Evolutionary conservation across 1,139 yeast species (phyloP).

Genomic region (Blastobotrys aristatus): DNA sequence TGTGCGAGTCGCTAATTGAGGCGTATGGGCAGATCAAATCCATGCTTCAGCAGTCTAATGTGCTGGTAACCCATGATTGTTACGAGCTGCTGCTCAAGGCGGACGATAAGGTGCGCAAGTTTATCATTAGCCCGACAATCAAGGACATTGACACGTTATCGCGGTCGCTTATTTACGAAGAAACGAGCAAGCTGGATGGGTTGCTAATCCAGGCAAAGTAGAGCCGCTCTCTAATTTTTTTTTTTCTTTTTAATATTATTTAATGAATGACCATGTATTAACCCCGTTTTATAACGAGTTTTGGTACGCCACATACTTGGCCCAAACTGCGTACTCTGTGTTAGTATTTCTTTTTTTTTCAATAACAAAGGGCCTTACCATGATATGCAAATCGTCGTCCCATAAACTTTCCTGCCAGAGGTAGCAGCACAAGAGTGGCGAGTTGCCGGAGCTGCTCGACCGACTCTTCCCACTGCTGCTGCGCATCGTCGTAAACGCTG

Average conservation of each 20-base stretch:
- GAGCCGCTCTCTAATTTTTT: not conserved
- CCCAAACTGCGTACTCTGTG: conserved; percentile 18
- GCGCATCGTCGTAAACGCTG: conserved; percentile 41
- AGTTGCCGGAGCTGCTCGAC: conserved; percentile 55
- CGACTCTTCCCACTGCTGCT: conserved; percentile 79
- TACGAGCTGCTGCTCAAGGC: conserved; percentile 25
- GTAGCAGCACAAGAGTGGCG: conserved; percentile 55
- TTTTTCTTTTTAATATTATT: not conserved
- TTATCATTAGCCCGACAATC: conserved; percentile 27
- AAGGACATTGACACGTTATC: conserved; percentile 28
- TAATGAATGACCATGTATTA: not conserved
- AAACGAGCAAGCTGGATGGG: conserved; percentile 25
- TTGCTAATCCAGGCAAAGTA: conserved; percentile 23
- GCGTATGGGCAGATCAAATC: conserved; percentile 25
- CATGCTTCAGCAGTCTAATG: conserved; percentile 9
- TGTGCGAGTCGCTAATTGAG: conserved; percentile 28
- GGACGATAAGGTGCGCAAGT: conserved; percentile 27
- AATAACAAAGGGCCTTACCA: conserved; percentile 21
- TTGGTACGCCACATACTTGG: conserved; percentile 19
- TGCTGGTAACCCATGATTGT: conserved; percentile 17
- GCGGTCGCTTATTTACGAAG: conserved; percentile 26
- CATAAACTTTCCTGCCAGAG: conserved; percentile 62
- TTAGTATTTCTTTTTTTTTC: not conserved
- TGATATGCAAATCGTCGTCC: conserved; percentile 59
- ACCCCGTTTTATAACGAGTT: not conserved